Evolutionary conservation across 2,329 filamentous ascomycete species (phyloP).

Genomic region (Aspergillus caelatus): DNA sequence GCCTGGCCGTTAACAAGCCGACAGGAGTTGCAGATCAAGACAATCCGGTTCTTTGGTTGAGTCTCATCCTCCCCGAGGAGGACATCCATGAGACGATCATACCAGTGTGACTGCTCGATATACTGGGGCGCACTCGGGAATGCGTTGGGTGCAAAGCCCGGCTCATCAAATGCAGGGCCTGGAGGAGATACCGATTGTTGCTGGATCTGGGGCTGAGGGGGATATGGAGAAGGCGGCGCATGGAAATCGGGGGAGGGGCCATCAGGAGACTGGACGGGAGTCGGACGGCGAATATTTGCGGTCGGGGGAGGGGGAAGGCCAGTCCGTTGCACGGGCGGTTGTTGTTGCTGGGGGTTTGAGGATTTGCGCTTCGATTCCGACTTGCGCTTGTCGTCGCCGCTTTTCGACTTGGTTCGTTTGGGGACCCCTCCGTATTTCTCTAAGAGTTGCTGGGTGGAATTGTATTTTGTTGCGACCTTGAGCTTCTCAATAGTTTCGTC

Average conservation of each 20-base stretch:
- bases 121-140: conserved; percentile 42
- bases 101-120: conserved; percentile 70
- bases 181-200: conserved; percentile 18
- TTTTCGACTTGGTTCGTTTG: conserved; percentile 32
- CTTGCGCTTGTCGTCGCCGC: conserved; percentile 25
- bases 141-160: conserved; percentile 53
- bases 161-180: conserved; percentile 36
- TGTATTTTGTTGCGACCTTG: conserved; percentile 93
- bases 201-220: conserved; percentile 27
- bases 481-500: conserved; percentile 89
- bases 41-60: conserved; percentile 85
- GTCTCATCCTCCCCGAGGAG: conserved; percentile 95
- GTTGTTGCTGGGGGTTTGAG: conserved; percentile 26
- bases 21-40: conserved; percentile 79
- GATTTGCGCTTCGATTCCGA: conserved; percentile 23
- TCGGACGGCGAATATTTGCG: conserved; percentile 59
- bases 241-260: conserved; percentile 26
- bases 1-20: conserved; percentile 94
- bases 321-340: conserved; percentile 48
- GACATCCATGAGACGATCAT: conserved; percentile 89
- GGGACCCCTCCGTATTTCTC: conserved; percentile 85
- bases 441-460: conserved; percentile 87
- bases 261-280: conserved; percentile 14
- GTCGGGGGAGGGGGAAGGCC: conserved; percentile 64
- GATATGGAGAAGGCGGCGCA: conserved; percentile 21